Evolutionary conservation across 1,139 yeast genomes (phyloP), one percentile per base, ranked within the genome.

Genomic region (Nakaseomyces bracarensis): DNA sequence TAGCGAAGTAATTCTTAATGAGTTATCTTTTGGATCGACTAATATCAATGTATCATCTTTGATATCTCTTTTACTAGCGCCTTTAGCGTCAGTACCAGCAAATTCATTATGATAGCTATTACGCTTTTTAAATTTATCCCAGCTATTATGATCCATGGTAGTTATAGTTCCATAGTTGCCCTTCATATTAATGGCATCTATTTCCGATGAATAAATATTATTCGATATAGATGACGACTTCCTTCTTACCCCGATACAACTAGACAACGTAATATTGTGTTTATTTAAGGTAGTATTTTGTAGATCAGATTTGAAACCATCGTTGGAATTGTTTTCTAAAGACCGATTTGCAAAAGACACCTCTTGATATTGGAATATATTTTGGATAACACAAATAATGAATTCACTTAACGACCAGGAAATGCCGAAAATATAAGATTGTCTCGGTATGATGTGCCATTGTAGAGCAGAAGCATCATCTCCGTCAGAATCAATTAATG

Each of bases 371-470:
- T 43, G 44, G 30, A 53, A 51, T 25, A 58, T 30, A 39, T 55
- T 55, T 13, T 49, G 52, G 9, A 55, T 34, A 4, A 58, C 45
- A 23, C 57, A 49, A n/a, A 60, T 48, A 6, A 51, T 35, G 8
- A 57, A 46, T 36, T 61, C 65, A 29, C 60, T 55, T 16, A 60
- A 38, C 9, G 63, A 50, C 65, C 65, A 61, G 11, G 61, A 54
- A 13, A 60, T 49, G 2, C 64, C 66, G 40, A 61, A 59, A 16
- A 61, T 45, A 39, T 56, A 60, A 10, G 60, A 49, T 45, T 61
- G 65, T 40, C 55, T 53, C 23, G 66, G 66, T 5, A 60, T 58
- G 10, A 61, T 57, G 36, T 61, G 63, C 63, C 65, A 61, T 21
- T 30, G 23, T 10, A 21, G 16, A n/a, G 29, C 39, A 4, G 34